Evolutionary conservation across 1,284 basidiomycete species (phyloP).

Genomic region (Naganishia cerealis): DNA sequence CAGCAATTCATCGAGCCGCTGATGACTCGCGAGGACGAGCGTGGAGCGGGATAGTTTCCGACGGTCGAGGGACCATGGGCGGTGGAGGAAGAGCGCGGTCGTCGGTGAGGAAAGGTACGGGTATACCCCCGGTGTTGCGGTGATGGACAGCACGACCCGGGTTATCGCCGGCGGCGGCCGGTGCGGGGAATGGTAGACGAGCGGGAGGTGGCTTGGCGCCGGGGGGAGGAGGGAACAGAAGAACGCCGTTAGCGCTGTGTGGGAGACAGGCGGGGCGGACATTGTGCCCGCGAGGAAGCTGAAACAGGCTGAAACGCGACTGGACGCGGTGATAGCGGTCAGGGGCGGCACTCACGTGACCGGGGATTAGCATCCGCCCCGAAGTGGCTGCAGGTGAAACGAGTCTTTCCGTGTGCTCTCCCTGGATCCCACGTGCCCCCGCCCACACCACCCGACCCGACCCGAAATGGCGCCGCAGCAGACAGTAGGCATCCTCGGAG

Average conservation of each 20-base stretch:
- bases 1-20: conserved; percentile 28
- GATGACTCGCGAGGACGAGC: conserved; percentile 27
- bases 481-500: conserved; percentile 56
- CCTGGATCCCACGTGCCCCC: no score
- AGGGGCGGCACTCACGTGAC: not conserved
- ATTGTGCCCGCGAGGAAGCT: not conserved
- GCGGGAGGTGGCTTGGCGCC: conserved; percentile 11
- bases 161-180: not conserved
- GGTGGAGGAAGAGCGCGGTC: conserved; percentile 26
- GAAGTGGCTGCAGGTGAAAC: not conserved
- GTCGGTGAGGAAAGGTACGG: not conserved
- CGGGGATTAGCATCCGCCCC: conserved; percentile 4
- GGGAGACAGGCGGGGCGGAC: not conserved
- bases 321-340: not conserved
- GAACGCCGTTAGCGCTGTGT: conserved; percentile 7
- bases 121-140: conserved; percentile 24
- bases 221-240: conserved; percentile 18
- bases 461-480: conserved; percentile 13
- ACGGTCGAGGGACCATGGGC: conserved; percentile 25
- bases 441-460: not conserved
- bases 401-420: no score
- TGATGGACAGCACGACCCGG: conserved; percentile 23
- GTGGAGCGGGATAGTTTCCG: not conserved
- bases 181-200: conserved; percentile 24
- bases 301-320: not conserved